Conservation (phyloP, 169 alveolate genomes). For the Theileria equi region DNA sequence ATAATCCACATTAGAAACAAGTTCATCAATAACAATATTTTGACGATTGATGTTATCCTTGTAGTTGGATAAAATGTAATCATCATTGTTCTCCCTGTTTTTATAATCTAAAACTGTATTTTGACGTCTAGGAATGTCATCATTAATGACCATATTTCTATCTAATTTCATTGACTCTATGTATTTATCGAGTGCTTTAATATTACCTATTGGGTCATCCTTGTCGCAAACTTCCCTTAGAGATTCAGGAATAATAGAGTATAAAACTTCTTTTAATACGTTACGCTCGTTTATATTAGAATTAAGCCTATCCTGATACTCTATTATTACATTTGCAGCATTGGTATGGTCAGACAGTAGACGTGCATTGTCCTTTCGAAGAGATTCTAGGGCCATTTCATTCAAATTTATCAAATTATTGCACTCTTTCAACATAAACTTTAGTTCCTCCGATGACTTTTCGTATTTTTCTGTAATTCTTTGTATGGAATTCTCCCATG, state of each 20-base stretch:
- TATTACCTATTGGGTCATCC: conserved; percentile 9
- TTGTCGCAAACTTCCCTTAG: conserved; percentile 22
- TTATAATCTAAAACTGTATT: too few species aligned
- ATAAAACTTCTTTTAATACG: conserved; percentile 11
- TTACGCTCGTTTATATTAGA: conserved; percentile 13
- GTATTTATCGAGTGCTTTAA: too few species aligned
- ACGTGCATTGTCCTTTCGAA: conserved; percentile 37
- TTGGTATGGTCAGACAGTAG: conserved; percentile 43
- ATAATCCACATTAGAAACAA: neutral
- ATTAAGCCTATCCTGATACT: conserved; percentile 31
- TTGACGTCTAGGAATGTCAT: too few species aligned
- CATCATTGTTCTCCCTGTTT: too few species aligned
- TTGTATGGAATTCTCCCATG: conserved; percentile 6
- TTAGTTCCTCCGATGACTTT: neutral
- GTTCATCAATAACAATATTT: too few species aligned
- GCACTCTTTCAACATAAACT: neutral
- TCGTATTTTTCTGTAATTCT: conserved; percentile 8
- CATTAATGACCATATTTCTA: too few species aligned
- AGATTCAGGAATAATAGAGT: conserved; percentile 30
- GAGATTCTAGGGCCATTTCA: conserved; percentile 13
- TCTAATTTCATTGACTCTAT: too few species aligned
- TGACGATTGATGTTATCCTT: too few species aligned
- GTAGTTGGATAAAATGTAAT: too few species aligned
- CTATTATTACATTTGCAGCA: conserved; percentile 41
- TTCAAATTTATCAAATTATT: neutral